phyloP scores from a whole-genome alignment of 2,329 filamentous ascomycete genomes.

The Drechslerella dactyloides region DNA sequence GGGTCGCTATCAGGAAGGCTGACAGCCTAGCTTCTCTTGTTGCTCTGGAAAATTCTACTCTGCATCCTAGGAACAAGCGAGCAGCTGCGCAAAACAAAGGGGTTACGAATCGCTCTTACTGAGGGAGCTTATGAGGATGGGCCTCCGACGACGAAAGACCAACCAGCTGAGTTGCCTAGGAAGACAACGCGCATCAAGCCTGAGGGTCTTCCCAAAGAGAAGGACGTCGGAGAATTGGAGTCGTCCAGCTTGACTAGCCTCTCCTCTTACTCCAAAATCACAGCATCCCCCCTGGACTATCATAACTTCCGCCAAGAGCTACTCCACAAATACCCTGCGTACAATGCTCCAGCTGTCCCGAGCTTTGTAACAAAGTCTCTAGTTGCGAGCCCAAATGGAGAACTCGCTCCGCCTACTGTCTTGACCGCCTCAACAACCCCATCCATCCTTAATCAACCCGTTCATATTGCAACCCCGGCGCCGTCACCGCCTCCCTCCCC shows the following conservation, averaged over 20 bases:
- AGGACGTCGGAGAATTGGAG: slow-evolving; percentile 75
- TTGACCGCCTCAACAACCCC: slow-evolving; percentile 54
- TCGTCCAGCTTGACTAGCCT: slow-evolving; percentile 59
- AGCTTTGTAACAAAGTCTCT: slow-evolving; percentile 91
- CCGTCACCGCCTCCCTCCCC: slow-evolving; percentile 95
- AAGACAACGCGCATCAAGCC: slow-evolving; percentile 64
- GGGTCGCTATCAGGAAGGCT: slow-evolving; percentile 44
- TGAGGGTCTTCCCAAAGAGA: slow-evolving; percentile 60
- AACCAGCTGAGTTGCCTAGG: slow-evolving; percentile 62
- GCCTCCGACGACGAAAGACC: slow-evolving; percentile 47
- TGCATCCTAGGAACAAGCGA: slow-evolving; percentile 37
- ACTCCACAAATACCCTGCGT: slow-evolving; percentile 95
- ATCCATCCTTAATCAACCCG: slow-evolving; percentile 92
- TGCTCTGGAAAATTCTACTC: slow-evolving; percentile 63
- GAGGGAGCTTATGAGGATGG: slow-evolving; percentile 85
- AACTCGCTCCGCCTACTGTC: slow-evolving; percentile 62
- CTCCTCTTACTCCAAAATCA: slow-evolving; percentile 75
- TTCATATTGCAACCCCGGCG: slow-evolving; percentile 97
- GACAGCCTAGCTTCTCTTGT: slow-evolving; percentile 69
- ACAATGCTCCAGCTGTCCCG: slow-evolving; percentile 83
- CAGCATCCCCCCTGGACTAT: slow-evolving; percentile 92
- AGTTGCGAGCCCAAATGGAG: slow-evolving; percentile 71
- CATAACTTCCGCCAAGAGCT: slow-evolving; percentile 96
- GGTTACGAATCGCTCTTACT: slow-evolving; percentile 71
- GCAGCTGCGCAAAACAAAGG: slow-evolving; percentile 47